phyloP scores from a whole-genome alignment of 208 protist species.

The Entamoeba invadens region DNA sequence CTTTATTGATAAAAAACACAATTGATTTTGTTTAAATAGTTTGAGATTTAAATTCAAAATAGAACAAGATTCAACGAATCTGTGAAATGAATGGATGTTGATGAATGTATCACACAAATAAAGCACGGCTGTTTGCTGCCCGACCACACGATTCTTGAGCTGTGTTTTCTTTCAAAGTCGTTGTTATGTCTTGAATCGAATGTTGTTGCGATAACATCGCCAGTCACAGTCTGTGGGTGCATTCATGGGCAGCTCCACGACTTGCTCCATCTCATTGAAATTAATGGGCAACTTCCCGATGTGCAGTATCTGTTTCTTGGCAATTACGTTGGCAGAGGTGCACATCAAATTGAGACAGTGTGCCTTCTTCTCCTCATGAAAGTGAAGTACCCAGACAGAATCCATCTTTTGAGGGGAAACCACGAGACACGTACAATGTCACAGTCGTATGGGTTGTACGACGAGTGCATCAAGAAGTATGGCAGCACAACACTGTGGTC shows the following conservation, averaged over 20 bases:
- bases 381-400: conserved; percentile 73
- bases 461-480: conserved; percentile 89
- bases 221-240: conserved; percentile 75
- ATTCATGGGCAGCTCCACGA: conserved; percentile 89
- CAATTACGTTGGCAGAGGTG: conserved; percentile 20
- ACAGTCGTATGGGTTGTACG: conserved; percentile 95
- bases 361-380: conserved; percentile 33
- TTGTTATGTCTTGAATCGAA: conserved; percentile 71
- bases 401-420: conserved; percentile 86
- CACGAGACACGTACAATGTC: conserved; percentile 89
- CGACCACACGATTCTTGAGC: background rate
- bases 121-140: background rate
- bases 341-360: conserved; percentile 13
- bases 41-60: too few relatives aligned
- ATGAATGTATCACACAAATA: background rate
- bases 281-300: conserved; percentile 79
- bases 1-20: too few relatives aligned
- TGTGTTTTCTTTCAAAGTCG: background rate
- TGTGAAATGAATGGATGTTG: background rate
- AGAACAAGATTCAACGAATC: too few relatives aligned
- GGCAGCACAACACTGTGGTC: conserved; percentile 69
- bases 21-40: too few relatives aligned
- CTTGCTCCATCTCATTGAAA: conserved; percentile 84
- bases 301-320: conserved; percentile 54
- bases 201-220: conserved; percentile 68